A percentile compares a stretch with the other conserved stretches of the same genome.
These are phyloP conservation scores for Aquilaria malaccensis DNA, from an alignment of 345 rosid species.

Conservation along the genomic window DNA sequence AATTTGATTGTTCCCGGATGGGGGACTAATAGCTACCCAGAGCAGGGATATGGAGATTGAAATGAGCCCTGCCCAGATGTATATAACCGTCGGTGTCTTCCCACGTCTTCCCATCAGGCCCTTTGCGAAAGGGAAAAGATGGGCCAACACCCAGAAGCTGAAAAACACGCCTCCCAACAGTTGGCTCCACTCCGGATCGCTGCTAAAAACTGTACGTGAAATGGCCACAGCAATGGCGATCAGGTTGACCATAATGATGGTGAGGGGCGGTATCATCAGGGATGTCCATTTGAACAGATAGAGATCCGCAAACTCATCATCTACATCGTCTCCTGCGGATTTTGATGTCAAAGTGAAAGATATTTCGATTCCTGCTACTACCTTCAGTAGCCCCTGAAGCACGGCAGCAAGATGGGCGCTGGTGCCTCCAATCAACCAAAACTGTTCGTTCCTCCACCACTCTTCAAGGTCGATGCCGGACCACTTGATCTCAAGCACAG, in stretches of 20 bases:
- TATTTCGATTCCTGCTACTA: conserved; percentile 73
- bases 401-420: conserved; percentile 86
- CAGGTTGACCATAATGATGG: conserved; percentile 68
- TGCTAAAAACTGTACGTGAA: conserved; percentile 44
- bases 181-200: conserved; percentile 48
- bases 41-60: conserved; percentile 66
- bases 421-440: conserved; percentile 85
- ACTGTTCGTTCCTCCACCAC: conserved; percentile 97
- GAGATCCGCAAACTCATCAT: conserved; percentile 67
- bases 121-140: conserved; percentile 77
- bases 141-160: conserved; percentile 77
- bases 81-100: conserved; percentile 58
- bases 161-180: conserved; percentile 73
- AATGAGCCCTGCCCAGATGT: conserved; percentile 76
- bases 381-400: conserved; percentile 76
- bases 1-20: conserved; percentile 39
- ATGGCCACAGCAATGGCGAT: conserved; percentile 61
- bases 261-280: conserved; percentile 69
- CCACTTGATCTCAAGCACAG: conserved; percentile 80
- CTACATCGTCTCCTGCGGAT: conserved; percentile 50
- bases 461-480: conserved; percentile 65
- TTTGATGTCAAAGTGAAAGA: conserved; percentile 68
- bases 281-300: conserved; percentile 73
- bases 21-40: conserved; percentile 62
- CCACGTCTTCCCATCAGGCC: conserved; percentile 81